Base-by-base conservation (phyloP, 768 basidiomycete genomes). In the Leccinum aurantiacum region DNA sequence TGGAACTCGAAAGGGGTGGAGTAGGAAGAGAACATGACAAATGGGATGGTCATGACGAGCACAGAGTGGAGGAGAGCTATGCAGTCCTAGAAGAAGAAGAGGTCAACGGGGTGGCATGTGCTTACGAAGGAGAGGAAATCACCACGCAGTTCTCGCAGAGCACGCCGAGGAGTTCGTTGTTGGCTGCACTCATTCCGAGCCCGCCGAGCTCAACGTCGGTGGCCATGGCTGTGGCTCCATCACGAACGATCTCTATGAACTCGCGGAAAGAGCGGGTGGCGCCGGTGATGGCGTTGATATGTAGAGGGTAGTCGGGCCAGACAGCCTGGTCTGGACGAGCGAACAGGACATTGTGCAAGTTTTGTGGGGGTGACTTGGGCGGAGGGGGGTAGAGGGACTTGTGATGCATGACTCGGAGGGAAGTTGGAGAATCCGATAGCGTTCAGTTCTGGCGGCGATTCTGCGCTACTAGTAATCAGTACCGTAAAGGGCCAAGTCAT, bases 131-230 rank as follows among this genome's bases (percentile, higher is more conserved):
- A 17, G 8, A 71, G 6, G 6, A 14, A 22, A 11, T 22, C 71
- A 89, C 90, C 69, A 85, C 66, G 37, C 82, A 86, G 67, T 91
- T 92, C 50, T 86, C 80, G 70, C 83, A 84, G 67, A 90, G 79
- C 13, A 92, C 82, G 5, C 88, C 90, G 22, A 90, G 78, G 24
- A 90, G 82, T 53, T 88, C 86, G 0, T 77, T 77, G 19, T 80
- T 75, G 46, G 75, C 76, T 0, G 71, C 70, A 6, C 71, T 66
- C 9, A 91, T 67, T 0, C 81, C 87, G 1, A 89, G 74, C 0
- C 90, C 88, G 1, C 87, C 87, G 15, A 80, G 69, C 0, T 73
- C 63, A 13, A 74, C 59, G 6, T 82, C 76, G n/a, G 74, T 68
- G 3, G 75, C 81, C 13, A 90, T 75, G 0, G 82, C 86, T 0